A percentile compares a stretch with the other conserved stretches of the same genome.
phyloP scores from a whole-genome alignment of 495 filamentous ascomycete species.

The Tuber borchii region DNA sequence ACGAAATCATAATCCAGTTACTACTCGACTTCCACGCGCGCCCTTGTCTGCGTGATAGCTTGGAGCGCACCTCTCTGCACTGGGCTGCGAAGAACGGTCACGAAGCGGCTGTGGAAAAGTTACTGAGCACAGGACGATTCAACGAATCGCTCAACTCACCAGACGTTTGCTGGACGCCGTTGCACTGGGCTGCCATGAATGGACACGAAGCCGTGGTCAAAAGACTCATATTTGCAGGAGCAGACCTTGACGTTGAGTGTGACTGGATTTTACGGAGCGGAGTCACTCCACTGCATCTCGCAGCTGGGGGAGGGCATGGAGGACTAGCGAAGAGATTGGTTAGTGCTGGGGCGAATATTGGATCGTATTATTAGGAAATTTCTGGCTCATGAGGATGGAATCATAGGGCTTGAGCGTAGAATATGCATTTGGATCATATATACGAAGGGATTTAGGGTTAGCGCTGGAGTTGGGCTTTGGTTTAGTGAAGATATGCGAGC shows the following conservation, averaged over 20 bases:
- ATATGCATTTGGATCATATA: neutral
- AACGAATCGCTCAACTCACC: neutral
- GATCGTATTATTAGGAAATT: neutral
- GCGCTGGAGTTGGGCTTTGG: slow-evolving; percentile 2
- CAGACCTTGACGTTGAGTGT: slow-evolving; percentile 12
- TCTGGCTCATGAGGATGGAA: neutral
- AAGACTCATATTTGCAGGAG: slow-evolving; percentile 12
- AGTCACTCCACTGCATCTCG: slow-evolving; percentile 9
- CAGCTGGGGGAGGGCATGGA: neutral
- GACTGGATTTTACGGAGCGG: neutral
- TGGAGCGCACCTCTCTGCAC: neutral
- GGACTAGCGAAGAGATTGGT: neutral
- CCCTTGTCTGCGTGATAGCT: neutral
- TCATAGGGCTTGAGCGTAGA: neutral
- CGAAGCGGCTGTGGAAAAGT: neutral
- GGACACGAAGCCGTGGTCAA: slow-evolving; percentile 7
- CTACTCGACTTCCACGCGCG: slow-evolving; percentile 1
- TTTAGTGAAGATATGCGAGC: neutral
- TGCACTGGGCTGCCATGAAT: slow-evolving; percentile 11
- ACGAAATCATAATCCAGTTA: neutral
- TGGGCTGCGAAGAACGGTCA: neutral
- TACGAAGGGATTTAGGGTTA: neutral
- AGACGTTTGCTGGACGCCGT: slow-evolving; percentile 12
- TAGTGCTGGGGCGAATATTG: slow-evolving; percentile 2
- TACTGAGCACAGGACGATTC: neutral